A percentile compares a stretch with the other conserved stretches of the same genome.
Evolutionary conservation across 768 basidiomycete genomes (phyloP).

Genomic region (Sarcomyxa edulis): DNA sequence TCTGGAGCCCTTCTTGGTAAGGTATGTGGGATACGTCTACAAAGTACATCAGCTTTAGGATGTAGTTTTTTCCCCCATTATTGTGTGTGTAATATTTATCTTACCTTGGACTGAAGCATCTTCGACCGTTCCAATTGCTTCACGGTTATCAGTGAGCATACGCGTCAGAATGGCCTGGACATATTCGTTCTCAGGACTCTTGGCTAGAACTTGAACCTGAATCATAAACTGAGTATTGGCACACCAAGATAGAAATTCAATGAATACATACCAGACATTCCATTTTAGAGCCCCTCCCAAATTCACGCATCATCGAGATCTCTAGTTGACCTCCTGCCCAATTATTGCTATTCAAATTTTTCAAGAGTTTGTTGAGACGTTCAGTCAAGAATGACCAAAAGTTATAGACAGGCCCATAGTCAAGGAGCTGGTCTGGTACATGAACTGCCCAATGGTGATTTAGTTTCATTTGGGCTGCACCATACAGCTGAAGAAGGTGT

Average conservation of each 20-base stretch:
- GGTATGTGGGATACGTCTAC: no score
- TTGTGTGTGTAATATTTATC: neutral
- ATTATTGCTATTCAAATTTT: constrained; percentile 22
- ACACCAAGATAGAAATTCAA: no score
- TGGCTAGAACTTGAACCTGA: neutral
- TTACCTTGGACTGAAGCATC: constrained; percentile 8
- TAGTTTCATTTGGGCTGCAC: constrained; percentile 17
- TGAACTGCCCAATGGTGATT: constrained; percentile 25
- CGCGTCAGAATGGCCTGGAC: constrained; percentile 2
- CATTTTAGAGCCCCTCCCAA: constrained; percentile 10
- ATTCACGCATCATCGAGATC: constrained; percentile 23
- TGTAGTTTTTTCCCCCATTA: neutral
- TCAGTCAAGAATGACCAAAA: constrained; percentile 24
- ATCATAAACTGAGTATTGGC: neutral
- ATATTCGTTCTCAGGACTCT: neutral
- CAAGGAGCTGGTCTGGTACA: constrained; percentile 14
- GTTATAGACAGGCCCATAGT: constrained; percentile 21
- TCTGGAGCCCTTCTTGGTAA: no score
- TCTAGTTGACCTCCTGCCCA: constrained; percentile 21
- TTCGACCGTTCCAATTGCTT: constrained; percentile 12
- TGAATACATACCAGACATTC: constrained; percentile 9
- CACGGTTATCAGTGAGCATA: neutral
- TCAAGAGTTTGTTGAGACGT: constrained; percentile 23
- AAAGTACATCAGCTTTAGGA: no score
- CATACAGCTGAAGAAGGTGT: constrained; percentile 16